Evolutionary conservation across 2,329 filamentous ascomycete genomes (phyloP).

Genomic region (Tolypocladium guangdongense): DNA sequence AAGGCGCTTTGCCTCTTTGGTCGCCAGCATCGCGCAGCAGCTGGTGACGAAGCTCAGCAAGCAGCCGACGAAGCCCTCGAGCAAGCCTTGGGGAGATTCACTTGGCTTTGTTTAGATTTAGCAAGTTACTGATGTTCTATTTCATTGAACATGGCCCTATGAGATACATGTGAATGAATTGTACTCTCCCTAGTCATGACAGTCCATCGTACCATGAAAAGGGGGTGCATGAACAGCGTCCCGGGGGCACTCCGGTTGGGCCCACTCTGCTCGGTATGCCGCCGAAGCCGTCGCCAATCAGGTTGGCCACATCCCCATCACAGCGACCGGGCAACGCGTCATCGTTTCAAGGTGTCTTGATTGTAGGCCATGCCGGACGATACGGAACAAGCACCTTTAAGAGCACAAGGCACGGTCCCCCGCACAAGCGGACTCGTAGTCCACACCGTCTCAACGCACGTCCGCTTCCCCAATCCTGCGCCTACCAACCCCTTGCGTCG

Average conservation of each 20-base stretch:
- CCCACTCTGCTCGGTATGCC: neutral
- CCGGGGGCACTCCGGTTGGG: no score
- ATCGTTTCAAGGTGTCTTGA: neutral
- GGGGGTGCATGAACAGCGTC: no score
- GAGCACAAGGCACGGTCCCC: neutral
- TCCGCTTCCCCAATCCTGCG: neutral
- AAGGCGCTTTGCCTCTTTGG: neutral
- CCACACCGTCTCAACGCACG: neutral
- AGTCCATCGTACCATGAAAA: neutral
- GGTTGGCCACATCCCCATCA: neutral
- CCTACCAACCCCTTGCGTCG: neutral
- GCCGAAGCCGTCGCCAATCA: neutral
- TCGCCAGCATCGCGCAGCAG: neutral
- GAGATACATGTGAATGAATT: neutral
- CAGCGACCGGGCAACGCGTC: neutral
- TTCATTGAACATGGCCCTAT: neutral
- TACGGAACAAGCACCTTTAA: neutral
- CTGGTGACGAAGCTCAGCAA: neutral
- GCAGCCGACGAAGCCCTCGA: neutral
- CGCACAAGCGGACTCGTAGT: neutral
- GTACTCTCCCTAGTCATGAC: neutral
- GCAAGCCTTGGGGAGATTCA: neutral
- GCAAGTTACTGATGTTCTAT: no score
- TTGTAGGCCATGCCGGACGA: neutral
- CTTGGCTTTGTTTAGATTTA: no score